Conservation (phyloP, 2,329 filamentous ascomycete species). For the Penicillium sp. region DNA sequence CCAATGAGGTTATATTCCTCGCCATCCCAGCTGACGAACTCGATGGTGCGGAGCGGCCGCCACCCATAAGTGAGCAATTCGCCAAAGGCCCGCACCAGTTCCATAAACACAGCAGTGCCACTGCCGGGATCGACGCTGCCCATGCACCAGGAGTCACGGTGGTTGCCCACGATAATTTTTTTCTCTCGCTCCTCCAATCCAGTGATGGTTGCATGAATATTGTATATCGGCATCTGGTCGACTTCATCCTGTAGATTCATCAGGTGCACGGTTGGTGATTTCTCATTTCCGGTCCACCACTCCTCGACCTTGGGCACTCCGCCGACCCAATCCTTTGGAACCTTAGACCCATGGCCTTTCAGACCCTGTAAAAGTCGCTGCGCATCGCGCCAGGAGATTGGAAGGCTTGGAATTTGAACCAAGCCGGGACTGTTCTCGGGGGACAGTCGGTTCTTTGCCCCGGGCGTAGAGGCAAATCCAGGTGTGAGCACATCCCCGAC, state of each 20-base stretch:
- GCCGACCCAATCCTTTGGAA: conserved; percentile 67
- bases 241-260: conserved; percentile 83
- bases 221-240: conserved; percentile 79
- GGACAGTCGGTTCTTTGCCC: conserved; percentile 55
- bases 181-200: conserved; percentile 81
- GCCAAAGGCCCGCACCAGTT: conserved; percentile 79
- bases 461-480: conserved; percentile 59
- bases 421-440: conserved; percentile 67
- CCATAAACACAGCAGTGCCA: conserved; percentile 85
- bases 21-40: conserved; percentile 95
- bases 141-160: conserved; percentile 87
- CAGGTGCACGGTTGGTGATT: conserved; percentile 71
- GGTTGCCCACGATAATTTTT: conserved; percentile 83
- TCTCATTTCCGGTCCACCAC: conserved; percentile 77
- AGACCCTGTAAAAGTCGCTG: conserved; percentile 70
- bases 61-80: conserved; percentile 71
- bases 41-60: conserved; percentile 87
- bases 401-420: conserved; percentile 79
- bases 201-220: conserved; percentile 75
- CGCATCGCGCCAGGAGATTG: conserved; percentile 84
- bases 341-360: conserved; percentile 64
- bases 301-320: conserved; percentile 67
- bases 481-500: conserved; percentile 89
- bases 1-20: conserved; percentile 90
- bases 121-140: conserved; percentile 80